Base-by-base conservation (phyloP, 176 grass and related monocot species). In the Poa annua region DNA sequence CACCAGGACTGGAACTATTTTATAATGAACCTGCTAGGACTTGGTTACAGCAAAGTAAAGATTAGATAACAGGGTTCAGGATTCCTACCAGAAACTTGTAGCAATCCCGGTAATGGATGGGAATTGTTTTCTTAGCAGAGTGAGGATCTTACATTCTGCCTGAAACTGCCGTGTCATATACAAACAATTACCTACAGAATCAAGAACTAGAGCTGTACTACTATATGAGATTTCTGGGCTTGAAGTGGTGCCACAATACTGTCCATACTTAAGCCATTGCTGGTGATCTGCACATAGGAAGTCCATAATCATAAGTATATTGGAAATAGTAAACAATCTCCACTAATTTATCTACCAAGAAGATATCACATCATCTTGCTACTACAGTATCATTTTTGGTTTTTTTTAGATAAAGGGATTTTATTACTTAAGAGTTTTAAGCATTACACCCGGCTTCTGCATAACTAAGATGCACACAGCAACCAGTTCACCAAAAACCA, bases 341-440 rank as follows among this genome's bases (percentile, higher is more conserved):
- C 11, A 83, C 66, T 74, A 13, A 21, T 41, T 85, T 86, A 15
- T 66, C 8, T 71, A 41, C 48, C 6, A 82, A 49, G 9, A 66
- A 74, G 22, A 66, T 0, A 26, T 68, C 60, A 16, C 79, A 65
- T 83, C 76, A n/a, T 19, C 24, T 77, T 77, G 4, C 50, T 39
- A n/a, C n/a, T n/a, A n/a, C n/a, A n/a, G n/a, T n/a, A n/a, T n/a
- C n/a, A n/a, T n/a, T n/a, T n/a, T n/a, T n/a, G n/a, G n/a, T n/a
- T n/a, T n/a, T n/a, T n/a, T n/a, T n/a, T n/a, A n/a, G n/a, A n/a
- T n/a, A n/a, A n/a, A n/a, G n/a, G n/a, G n/a, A n/a, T n/a, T n/a
- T n/a, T n/a, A n/a, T n/a, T n/a, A n/a, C n/a, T n/a, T n/a, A n/a
- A n/a, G n/a, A n/a, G n/a, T n/a, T n/a, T n/a, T n/a, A n/a, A n/a